Evolutionary conservation across 352 stramenopile species (phyloP), one percentile per base, ranked within the genome.

Genomic region (Phytophthora tubulina): DNA sequence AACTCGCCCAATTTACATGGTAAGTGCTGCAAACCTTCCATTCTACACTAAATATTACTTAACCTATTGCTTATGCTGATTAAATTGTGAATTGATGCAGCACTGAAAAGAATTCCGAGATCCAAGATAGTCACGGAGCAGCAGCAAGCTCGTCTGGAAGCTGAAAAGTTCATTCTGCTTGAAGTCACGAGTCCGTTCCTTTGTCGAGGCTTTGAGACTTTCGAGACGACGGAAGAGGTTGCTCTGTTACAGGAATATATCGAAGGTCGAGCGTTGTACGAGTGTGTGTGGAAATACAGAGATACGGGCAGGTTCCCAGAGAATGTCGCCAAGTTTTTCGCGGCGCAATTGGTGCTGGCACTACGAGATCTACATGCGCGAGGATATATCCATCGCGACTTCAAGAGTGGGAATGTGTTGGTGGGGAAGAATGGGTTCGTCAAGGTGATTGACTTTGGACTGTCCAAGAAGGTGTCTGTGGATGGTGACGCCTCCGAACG

Each of bases 371-470:
- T 96, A 3, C 86, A 96, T 54, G 63, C 42, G 6, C 32, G 57
- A 31, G 79, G 82, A n/a, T 91, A 77, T 42, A 69, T 93, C n/a
- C 86, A 96, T 55, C 85, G 88, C 14, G 88, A 96, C 33, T 62
- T 96, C 13, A 96, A 96, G 64, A 96, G 84, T 53, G 88, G 88
- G 14, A 96, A 96, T 52, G 65, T 94, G 3, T 56, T 96, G 15
- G 58, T 93, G 9, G 70, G 77, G 17, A 66, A 41, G 5, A 31
- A 67, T 3, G 86, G 88, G 6, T 76, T 79, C 31, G 71, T 57
- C 9, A 85, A 84, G 48, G 73, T 96, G 30, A 91, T 96, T 45
- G 88, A 96, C 73, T 94, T 91, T 72, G 88, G 88, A 31, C 78
- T 96, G 51, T 78, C 88, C 17, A 88, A 78, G 55, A 54, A 67